phyloP scores from a whole-genome alignment of 1,284 basidiomycete species.

The Peniophora sp. region DNA sequence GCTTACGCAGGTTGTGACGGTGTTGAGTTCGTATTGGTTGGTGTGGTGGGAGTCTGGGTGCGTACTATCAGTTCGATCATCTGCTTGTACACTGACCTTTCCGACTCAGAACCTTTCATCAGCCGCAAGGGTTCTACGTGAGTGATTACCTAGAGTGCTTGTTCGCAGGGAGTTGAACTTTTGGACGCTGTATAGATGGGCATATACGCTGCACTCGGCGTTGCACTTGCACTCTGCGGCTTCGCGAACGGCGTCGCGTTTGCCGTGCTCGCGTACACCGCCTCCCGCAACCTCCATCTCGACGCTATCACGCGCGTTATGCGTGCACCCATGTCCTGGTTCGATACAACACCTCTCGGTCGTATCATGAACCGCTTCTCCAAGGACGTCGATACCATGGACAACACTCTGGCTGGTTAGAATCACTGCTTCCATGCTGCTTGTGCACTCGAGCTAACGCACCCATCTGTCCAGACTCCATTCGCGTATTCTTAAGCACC shows the following conservation, averaged over 20 bases:
- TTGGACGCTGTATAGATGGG: slow-evolving; percentile 41
- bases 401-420: slow-evolving; percentile 46
- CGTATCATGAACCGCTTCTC: slow-evolving; percentile 84
- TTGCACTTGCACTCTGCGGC: slow-evolving; percentile 38
- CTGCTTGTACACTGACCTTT: not conserved
- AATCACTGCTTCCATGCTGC: slow-evolving; percentile 3
- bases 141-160: slow-evolving; percentile 13
- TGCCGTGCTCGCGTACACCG: slow-evolving; percentile 59
- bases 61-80: slow-evolving; percentile 8
- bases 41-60: slow-evolving; percentile 65
- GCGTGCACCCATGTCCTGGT: slow-evolving; percentile 81
- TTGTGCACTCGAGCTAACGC: not conserved
- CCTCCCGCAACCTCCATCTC: slow-evolving; percentile 44
- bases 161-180: slow-evolving; percentile 3
- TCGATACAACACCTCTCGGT: slow-evolving; percentile 60
- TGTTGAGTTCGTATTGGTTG: slow-evolving; percentile 67
- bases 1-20: slow-evolving; percentile 49
- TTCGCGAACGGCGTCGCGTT: slow-evolving; percentile 53
- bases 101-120: slow-evolving; percentile 35
- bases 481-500: slow-evolving; percentile 69
- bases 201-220: slow-evolving; percentile 54
- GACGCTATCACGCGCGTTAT: slow-evolving; percentile 56
- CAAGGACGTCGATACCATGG: slow-evolving; percentile 84
- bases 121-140: slow-evolving; percentile 54
- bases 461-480: slow-evolving; percentile 39